Conservation (phyloP, 2,329 filamentous ascomycete species). For the Clonostachys rhizophaga region DNA sequence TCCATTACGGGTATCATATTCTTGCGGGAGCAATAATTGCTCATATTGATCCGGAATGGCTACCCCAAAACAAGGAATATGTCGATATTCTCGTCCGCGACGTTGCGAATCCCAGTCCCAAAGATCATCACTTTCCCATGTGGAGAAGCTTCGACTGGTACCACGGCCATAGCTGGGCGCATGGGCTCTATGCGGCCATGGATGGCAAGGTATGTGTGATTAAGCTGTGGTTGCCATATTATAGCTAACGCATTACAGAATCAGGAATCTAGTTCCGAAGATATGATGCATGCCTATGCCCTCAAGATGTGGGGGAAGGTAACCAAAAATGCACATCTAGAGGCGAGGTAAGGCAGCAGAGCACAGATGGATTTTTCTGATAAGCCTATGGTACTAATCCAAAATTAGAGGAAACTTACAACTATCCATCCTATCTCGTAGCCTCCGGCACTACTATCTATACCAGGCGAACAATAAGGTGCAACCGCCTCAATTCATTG, state of each 20-base stretch:
- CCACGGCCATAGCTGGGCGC: conserved; percentile 91
- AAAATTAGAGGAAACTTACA: conserved; percentile 66
- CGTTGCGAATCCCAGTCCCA: conserved; percentile 65
- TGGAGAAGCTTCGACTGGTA: conserved; percentile 90
- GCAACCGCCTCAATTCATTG: conserved; percentile 72
- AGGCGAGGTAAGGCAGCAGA: conserved; percentile 52
- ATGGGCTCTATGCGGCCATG: conserved; percentile 63
- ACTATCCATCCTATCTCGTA: conserved; percentile 71
- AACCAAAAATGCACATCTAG: conserved; percentile 72
- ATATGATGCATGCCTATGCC: conserved; percentile 81
- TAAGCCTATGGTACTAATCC: neutral
- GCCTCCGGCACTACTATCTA: conserved; percentile 77
- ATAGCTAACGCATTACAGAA: conserved; percentile 30
- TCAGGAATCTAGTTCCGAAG: conserved; percentile 86
- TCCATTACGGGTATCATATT: conserved; percentile 86
- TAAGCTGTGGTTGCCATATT: neutral
- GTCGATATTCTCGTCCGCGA: conserved; percentile 84
- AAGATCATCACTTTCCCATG: conserved; percentile 75
- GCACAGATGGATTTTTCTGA: neutral
- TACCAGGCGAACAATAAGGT: conserved; percentile 64
- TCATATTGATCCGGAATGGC: conserved; percentile 71
- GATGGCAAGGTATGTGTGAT: conserved; percentile 59
- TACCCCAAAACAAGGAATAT: conserved; percentile 68
- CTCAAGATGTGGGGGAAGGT: conserved; percentile 92
- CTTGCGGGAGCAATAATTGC: conserved; percentile 81